phyloP scores from a whole-genome alignment of 305 asterid genomes.

The Fraxinus velutina region DNA sequence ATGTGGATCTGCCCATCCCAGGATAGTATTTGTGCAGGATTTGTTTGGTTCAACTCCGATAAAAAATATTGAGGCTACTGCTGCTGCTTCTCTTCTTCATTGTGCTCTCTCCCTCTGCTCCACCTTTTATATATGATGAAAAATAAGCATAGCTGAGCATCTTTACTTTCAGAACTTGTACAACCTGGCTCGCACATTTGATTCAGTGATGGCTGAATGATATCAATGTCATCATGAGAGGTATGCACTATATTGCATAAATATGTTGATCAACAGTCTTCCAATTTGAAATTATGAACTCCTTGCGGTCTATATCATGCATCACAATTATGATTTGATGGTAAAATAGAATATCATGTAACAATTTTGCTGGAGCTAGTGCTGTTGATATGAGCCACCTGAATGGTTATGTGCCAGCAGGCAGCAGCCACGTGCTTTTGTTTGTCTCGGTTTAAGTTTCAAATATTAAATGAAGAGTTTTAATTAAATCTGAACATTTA shows the following conservation, averaged over 20 bases:
- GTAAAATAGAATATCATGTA: neutral
- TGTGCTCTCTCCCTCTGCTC: neutral
- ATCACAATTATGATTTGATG: neutral
- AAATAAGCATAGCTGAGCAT: conserved; percentile 1
- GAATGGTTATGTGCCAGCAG: no score
- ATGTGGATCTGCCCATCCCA: conserved; percentile 39
- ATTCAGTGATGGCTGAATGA: conserved; percentile 83
- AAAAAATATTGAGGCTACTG: conserved; percentile 27
- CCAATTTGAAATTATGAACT: neutral
- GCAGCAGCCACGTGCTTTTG: no score
- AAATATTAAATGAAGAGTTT: neutral
- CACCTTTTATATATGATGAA: neutral
- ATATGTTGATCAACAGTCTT: neutral
- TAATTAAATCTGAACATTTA: neutral
- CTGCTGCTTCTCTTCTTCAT: conserved; percentile 12
- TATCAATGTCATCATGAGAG: conserved; percentile 69
- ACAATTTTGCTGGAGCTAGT: neutral
- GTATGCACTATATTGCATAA: conserved; percentile 31
- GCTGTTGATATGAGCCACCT: neutral
- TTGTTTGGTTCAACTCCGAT: conserved; percentile 27
- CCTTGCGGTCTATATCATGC: conserved; percentile 2
- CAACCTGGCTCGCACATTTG: conserved; percentile 78
- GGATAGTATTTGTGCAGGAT: conserved; percentile 82
- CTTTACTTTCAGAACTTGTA: conserved; percentile 57
- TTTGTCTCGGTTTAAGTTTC: conserved; percentile 3